Percentiles rank a stretch among this genome's conserved stretches.
These are phyloP conservation scores for Marasmius tenuissimus DNA, from an alignment of 1,284 basidiomycete species.

Conservation along the genomic window DNA sequence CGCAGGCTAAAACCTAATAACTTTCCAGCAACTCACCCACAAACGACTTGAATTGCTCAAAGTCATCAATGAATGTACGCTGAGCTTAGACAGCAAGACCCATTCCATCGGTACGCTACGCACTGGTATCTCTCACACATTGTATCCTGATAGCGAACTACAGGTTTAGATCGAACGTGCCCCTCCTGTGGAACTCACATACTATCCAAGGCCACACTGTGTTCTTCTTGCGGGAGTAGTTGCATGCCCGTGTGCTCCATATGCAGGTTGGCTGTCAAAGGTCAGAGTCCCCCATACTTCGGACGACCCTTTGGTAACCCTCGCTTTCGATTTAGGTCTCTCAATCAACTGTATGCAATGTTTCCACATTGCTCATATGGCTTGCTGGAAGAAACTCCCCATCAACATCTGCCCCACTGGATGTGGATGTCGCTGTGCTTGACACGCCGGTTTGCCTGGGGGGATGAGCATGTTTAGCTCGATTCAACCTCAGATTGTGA, in stretches of 20 bases:
- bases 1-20: background rate
- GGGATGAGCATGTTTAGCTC: background rate
- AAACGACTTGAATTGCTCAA: constrained; percentile 74
- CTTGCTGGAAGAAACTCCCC: constrained; percentile 55
- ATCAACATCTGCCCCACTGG: constrained; percentile 59
- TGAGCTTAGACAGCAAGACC: constrained; percentile 27
- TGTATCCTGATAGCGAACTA: background rate
- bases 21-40: constrained; percentile 45
- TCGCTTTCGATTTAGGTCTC: constrained; percentile 47
- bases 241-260: constrained; percentile 62
- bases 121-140: background rate
- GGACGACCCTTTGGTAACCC: background rate
- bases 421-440: constrained; percentile 59
- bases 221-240: constrained; percentile 47
- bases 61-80: constrained; percentile 40
- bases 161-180: constrained; percentile 40
- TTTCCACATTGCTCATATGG: constrained; percentile 65
- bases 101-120: constrained; percentile 38
- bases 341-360: constrained; percentile 68
- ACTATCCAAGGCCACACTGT: constrained; percentile 36
- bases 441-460: background rate
- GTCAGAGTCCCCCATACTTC: constrained; percentile 23
- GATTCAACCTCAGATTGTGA: background rate
- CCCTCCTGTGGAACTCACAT: constrained; percentile 34
- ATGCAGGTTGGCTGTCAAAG: constrained; percentile 79